phyloP scores from a whole-genome alignment of 495 filamentous ascomycete genomes.

The Penicillium goetzii region DNA sequence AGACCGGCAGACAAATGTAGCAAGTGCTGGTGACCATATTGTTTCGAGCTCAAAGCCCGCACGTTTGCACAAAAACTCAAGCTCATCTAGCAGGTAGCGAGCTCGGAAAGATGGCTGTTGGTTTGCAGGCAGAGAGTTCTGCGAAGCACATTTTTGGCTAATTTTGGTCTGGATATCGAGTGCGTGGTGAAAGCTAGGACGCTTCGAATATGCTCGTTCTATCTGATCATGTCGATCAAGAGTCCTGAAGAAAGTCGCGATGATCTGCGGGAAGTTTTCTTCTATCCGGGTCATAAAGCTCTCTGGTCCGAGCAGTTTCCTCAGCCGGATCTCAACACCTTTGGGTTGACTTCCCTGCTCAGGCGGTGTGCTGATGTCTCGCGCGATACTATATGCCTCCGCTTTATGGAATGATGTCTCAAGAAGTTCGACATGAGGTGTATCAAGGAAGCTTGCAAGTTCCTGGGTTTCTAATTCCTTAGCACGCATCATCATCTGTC shows the following conservation, averaged over 20 bases:
- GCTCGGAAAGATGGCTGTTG: constrained; percentile 87
- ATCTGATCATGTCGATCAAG: constrained; percentile 76
- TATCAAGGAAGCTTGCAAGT: constrained; percentile 60
- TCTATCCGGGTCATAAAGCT: constrained; percentile 62
- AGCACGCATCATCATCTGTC: constrained; percentile 82
- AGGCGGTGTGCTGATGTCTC: constrained; percentile 69
- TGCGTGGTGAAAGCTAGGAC: constrained; percentile 59
- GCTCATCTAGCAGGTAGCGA: constrained; percentile 71
- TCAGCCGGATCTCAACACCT: constrained; percentile 69
- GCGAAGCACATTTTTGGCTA: constrained; percentile 62
- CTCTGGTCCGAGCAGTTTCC: constrained; percentile 69
- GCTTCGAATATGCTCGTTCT: constrained; percentile 71
- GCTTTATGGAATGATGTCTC: constrained; percentile 74
- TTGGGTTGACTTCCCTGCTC: constrained; percentile 53
- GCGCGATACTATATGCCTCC: constrained; percentile 80
- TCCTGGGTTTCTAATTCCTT: constrained; percentile 64
- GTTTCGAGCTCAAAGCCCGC: constrained; percentile 62
- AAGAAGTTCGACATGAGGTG: constrained; percentile 60
- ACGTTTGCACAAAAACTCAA: constrained; percentile 74
- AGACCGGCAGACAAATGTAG: constrained; percentile 74
- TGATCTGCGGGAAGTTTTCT: constrained; percentile 72
- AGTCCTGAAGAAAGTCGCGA: constrained; percentile 70
- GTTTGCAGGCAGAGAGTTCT: constrained; percentile 63
- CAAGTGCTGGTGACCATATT: constrained; percentile 78
- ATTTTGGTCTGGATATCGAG: constrained; percentile 68